Evolutionary conservation across 768 basidiomycete species (phyloP).

Genomic region (Tephrocybe sp.): DNA sequence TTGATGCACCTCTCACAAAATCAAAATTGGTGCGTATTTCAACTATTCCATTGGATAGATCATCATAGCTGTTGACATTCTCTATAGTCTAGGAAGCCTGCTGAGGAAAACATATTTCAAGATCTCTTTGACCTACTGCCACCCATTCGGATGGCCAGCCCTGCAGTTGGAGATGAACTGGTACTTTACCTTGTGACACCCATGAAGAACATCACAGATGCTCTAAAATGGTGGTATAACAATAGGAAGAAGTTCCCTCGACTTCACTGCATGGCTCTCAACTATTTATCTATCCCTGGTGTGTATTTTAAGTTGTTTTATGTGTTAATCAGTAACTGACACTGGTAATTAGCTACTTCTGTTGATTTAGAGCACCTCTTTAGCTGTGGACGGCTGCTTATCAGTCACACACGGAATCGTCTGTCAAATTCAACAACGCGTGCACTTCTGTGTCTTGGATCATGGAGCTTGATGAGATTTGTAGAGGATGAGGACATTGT

Average conservation of each 20-base stretch:
- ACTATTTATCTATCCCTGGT: constrained; percentile 26
- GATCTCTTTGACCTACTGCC: constrained; percentile 18
- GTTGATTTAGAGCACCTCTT: constrained; percentile 23
- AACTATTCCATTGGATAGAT: not conserved
- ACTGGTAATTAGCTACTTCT: constrained; percentile 16
- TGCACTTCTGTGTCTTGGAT: constrained; percentile 21
- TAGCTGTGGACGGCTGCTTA: constrained; percentile 20
- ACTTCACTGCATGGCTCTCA: constrained; percentile 24
- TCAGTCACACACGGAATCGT: constrained; percentile 18
- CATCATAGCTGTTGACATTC: not conserved
- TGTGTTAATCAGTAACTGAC: not conserved
- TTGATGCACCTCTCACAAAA: too few species aligned
- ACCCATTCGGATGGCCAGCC: not conserved
- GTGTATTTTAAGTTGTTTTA: not conserved
- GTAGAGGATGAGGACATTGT: constrained; percentile 5
- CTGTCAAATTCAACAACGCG: constrained; percentile 17
- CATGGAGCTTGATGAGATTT: constrained; percentile 15
- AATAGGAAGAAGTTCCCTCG: constrained; percentile 13
- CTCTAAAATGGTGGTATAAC: constrained; percentile 21
- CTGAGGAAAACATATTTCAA: constrained; percentile 4
- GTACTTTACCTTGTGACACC: constrained; percentile 19
- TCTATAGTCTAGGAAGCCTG: not conserved
- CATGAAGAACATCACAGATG: constrained; percentile 16
- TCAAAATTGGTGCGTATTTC: not conserved
- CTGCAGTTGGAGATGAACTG: constrained; percentile 14